A percentile compares a stretch with the other conserved stretches of the same genome.
Evolutionary conservation across 2,329 filamentous ascomycete species (phyloP).

Genomic region (Colletotrichum godetiae): DNA sequence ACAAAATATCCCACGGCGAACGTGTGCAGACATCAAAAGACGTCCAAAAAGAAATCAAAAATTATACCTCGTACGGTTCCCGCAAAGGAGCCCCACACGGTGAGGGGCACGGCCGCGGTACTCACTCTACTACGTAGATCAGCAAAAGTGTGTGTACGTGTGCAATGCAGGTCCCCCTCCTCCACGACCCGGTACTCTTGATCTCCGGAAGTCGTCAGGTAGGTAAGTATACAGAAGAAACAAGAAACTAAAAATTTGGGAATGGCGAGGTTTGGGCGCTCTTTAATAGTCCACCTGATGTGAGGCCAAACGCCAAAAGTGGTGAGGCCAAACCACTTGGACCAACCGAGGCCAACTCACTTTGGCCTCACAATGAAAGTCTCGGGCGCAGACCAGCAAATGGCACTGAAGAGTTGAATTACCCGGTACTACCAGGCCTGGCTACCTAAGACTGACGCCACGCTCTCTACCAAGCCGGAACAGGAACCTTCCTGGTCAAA

Average conservation of each 20-base stretch:
- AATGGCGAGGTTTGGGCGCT: background rate
- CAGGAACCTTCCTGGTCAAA: constrained; percentile 14
- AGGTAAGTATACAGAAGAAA: constrained; percentile 21
- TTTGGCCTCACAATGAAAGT: background rate
- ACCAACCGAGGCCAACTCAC: background rate
- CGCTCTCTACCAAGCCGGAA: constrained; percentile 24
- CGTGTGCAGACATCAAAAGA: background rate
- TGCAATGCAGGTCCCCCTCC: constrained; percentile 25
- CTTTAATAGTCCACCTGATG: background rate
- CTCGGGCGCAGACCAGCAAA: background rate
- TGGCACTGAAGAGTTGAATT: constrained; percentile 29
- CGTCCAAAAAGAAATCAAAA: background rate
- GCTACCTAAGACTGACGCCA: constrained; percentile 31
- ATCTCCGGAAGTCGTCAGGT: constrained; percentile 19
- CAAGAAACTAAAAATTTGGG: background rate
- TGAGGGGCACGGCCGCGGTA: constrained; percentile 17
- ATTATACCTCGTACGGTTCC: constrained; percentile 4
- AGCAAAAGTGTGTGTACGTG: background rate
- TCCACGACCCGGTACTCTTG: constrained; percentile 20
- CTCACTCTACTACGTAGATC: too few species aligned
- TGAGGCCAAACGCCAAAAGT: background rate
- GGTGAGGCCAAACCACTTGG: background rate
- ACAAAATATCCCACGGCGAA: too few species aligned
- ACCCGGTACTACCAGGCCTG: constrained; percentile 30
- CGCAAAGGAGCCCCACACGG: constrained; percentile 4